Evolutionary conservation across 768 basidiomycete species (phyloP), one percentile per base, ranked within the genome.

Genomic region (Lyophyllum shimeji): DNA sequence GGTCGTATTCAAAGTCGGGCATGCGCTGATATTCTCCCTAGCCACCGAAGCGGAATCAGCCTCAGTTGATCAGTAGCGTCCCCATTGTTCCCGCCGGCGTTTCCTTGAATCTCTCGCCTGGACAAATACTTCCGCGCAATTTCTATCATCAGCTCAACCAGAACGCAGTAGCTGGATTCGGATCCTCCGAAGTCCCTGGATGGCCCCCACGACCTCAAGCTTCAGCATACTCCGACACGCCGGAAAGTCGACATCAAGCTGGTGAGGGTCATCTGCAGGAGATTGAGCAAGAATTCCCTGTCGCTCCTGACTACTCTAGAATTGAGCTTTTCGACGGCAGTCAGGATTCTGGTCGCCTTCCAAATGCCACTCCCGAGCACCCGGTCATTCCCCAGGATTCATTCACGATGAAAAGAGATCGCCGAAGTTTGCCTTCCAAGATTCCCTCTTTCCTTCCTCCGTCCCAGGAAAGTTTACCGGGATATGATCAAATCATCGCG

Each of bases 41-140:
- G 48, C 31, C 34, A 13, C 56, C 52, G 40, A 48, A 29, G 27
- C 58, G 47, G 24, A 42, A 58, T 18, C 34, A 46, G 8, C 52
- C 56, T 15, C 50, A 59, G 12, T 25, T 29, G 25, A 51, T 52
- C 11, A 49, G 53, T 27, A 49, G 53, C 24, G 55, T 59, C 18
- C 71, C 70, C 20, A 69, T 69, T 50, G 71, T 72, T 11, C 71
- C 71, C 20, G 49, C 65, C 44, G 78, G 76, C n/a, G 69, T 79
- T 37, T 76, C 80, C 29, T 66, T 83, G 23, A 80, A 80, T 54
- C 71, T 85, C 20, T 69, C 72, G 6, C 84, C 83, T 13, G 84
- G 84, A 12, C 82, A 85, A 67, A 71, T 85, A 34, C 72, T 83
- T 25, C 82, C 77, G n/a, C 74, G 70, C 34, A 72, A 66, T 43